Evolutionary conservation across 2,329 filamentous ascomycete species (phyloP), one percentile per base, ranked within the genome.

Genomic region (Magnaporthales sp.): DNA sequence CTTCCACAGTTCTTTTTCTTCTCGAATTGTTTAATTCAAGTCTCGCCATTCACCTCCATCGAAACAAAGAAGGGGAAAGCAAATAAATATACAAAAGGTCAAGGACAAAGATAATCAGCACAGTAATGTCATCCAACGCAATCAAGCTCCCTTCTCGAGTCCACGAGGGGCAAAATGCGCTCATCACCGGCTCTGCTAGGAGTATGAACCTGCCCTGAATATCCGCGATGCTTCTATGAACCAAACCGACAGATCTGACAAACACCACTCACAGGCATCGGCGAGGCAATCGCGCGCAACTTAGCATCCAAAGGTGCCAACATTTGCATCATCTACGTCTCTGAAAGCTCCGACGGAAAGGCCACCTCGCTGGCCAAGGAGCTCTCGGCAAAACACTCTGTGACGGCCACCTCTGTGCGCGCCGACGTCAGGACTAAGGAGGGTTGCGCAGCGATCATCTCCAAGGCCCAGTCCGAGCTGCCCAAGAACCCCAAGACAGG

Each of bases 121-220:
- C 38, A 46, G 6, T 3, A 9, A 46, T 46, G 38, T 4, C 38
- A 46, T 10, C 15, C 38, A 46, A 46, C 38, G 5, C 5, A 19
- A 15, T 38, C 32, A 2, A 38, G 9, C 8, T 13, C 4, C 73
- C 65, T 11, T 3, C 30, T 63, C 78, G 77, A 54, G 73, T 77
- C 63, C 80, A 90, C n/a, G 87, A 91, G 74, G 90, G 90, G 71
- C 93, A 93, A 76, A 81, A 93, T 65, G 91, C 86, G 66, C 88
- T 96, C 70, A 83, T 95, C 62, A 95, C 92, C 1, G 92, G 92
- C 67, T 90, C 88, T 68, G 92, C 91, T 67, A 81, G 92, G 81
- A 27, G 58, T 46, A 46, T 5, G 38, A 46, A 46, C 38, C 15
- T 15, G 2, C 2, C 13, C 32, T 38, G 32, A 38, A 19, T 19